Evolutionary conservation across 2,329 filamentous ascomycete genomes (phyloP), one percentile per base, ranked within the genome.

Genomic region (Epichloe aotearoae): DNA sequence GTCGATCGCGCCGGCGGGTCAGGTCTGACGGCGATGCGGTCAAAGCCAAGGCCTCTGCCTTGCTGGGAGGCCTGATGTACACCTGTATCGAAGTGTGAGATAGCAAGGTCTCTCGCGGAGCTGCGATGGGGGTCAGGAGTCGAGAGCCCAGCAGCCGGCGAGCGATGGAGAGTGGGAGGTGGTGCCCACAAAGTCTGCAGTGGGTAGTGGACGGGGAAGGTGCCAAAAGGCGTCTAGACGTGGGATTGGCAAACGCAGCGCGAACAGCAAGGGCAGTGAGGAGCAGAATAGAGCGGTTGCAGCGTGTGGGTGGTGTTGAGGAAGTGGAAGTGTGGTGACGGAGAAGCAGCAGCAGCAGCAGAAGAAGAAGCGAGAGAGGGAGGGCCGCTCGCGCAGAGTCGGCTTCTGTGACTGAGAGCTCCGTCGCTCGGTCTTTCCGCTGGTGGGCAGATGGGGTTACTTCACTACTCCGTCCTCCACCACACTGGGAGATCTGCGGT

Each of bases 341-440:
- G 49, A 51, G 47, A 34, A 41, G 47, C n/a, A 40, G 26, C 15
- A 40, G 36, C 11, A 43, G 41, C 20, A 23, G 7, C 23, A 44
- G 41, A 19, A 45, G 47, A 50, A 41, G 34, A 41, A 41, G 49
- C 41, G 47, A 41, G 40, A 17, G 45, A 48, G 44, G 46, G 40
- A 34, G 20, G 52, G 30, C 46, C 37, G 51, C 47, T 51, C 49
- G 52, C 52, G 46, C 49, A 50, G 47, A 47, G 46, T 47, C 47
- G 52, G 47, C 47, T 36, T 49, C 49, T 51, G 37, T 47, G 43
- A 53, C 41, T 53, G 42, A 52, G 47, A 50, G 39, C 43, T 50
- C 51, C 47, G 42, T 33, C 42, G 53, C 46, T 48, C 50, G 46
- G 51, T 53, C 53, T 44, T 34, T 50, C 39, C 38, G 40, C 30